Conservation (phyloP, 345 rosid species). For the Ceriops zippeliana region DNA sequence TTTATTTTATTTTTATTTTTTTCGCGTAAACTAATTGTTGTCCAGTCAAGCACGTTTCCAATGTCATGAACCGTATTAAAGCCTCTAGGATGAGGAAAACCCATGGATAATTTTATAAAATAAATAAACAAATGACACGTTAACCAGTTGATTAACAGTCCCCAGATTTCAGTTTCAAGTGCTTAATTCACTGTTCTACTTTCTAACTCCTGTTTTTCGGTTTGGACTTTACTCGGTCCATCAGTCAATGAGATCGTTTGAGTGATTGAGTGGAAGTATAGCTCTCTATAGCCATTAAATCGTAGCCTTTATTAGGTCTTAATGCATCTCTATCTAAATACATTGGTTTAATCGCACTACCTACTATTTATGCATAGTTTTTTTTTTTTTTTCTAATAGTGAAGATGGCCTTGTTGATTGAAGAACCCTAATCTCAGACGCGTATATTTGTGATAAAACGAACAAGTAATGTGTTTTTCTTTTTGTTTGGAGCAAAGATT, state of each 20-base stretch:
- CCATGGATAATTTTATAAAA: background rate
- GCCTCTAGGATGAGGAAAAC: background rate
- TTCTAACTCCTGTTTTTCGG: background rate
- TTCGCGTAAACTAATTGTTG: slow-evolving; percentile 2
- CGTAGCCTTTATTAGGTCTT: background rate
- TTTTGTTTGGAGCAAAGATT: no score
- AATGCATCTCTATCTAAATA: background rate
- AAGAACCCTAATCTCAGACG: no score
- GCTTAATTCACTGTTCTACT: background rate
- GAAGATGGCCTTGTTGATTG: no score
- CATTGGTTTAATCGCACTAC: background rate
- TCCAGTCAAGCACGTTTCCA: slow-evolving; percentile 38
- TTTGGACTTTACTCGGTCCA: background rate
- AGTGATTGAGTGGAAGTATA: background rate
- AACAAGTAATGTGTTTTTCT: no score
- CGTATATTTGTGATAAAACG: no score
- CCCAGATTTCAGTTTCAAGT: background rate
- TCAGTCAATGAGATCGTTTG: slow-evolving; percentile 10
- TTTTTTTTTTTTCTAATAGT: no score
- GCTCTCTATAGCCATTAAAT: background rate
- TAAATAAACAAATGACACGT: background rate
- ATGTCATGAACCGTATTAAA: background rate
- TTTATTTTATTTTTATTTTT: no score
- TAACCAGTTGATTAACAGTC: background rate
- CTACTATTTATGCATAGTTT: background rate